Evolutionary conservation across 177 flowering plant species (phyloP).

Genomic region (Telopea speciosissima): DNA sequence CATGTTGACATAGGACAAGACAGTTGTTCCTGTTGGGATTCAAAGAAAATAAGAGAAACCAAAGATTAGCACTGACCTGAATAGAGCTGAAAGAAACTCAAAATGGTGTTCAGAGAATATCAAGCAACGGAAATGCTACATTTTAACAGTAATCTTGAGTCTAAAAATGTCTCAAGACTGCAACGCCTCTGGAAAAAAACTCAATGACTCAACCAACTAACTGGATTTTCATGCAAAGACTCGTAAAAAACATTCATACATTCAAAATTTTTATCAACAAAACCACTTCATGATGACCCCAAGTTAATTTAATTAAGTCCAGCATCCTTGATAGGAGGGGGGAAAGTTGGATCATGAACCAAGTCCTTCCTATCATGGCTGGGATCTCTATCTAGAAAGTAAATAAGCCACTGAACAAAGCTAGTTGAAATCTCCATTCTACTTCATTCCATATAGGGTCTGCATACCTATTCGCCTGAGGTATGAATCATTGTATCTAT

Average conservation of each 20-base stretch:
- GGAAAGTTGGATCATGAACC: background rate
- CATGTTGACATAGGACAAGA: conserved; percentile 81
- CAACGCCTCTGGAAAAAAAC: background rate
- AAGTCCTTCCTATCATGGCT: background rate
- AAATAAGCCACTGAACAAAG: background rate
- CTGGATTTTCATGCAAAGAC: background rate
- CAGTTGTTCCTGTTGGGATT: conserved; percentile 61
- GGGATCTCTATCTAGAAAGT: background rate
- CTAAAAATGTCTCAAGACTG: background rate
- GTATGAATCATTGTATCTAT: conserved; percentile 68
- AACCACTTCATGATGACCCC: background rate
- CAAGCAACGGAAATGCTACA: background rate
- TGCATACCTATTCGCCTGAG: conserved; percentile 61
- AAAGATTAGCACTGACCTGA: conserved; percentile 1
- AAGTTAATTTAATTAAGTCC: background rate
- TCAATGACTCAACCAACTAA: background rate
- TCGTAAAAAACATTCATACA: too few species aligned
- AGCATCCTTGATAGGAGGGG: background rate
- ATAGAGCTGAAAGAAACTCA: background rate
- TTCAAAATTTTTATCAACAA: background rate
- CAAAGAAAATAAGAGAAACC: conserved; percentile 7
- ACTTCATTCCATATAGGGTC: background rate
- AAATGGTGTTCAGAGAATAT: background rate
- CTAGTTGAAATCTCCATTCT: background rate
- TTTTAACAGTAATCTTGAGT: background rate